Conservation (phyloP, 768 basidiomycete genomes). For the Calocera viscosa region DNA sequence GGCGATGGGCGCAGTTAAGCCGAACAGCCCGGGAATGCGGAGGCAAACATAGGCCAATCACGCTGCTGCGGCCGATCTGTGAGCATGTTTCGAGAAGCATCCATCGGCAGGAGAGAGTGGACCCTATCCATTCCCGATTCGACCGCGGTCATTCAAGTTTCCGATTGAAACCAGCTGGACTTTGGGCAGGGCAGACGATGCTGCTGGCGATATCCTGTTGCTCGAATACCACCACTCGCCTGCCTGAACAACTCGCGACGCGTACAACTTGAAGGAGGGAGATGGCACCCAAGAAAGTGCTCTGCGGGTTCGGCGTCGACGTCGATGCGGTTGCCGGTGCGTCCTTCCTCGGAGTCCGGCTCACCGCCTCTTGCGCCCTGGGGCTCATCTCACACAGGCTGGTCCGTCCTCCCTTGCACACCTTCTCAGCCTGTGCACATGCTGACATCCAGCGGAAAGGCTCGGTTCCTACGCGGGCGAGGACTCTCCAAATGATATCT, state of each 20-base stretch:
- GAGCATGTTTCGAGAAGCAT: not conserved
- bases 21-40: too few relatives aligned
- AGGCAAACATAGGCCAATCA: not conserved
- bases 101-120: not conserved
- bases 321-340: not conserved
- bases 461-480: conserved; percentile 67
- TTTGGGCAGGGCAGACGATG: not conserved
- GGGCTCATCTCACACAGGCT: not conserved
- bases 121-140: not conserved
- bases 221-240: not conserved
- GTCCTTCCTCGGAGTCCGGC: not conserved
- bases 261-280: not conserved
- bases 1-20: too few relatives aligned
- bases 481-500: conserved; percentile 57
- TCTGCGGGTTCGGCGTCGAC: not conserved
- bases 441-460: conserved; percentile 27
- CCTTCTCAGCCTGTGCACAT: not conserved
- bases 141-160: not conserved
- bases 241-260: not conserved
- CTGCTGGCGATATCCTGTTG: not conserved
- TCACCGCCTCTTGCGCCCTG: too few relatives aligned
- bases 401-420: not conserved
- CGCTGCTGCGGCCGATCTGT: too few relatives aligned
- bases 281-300: not conserved
- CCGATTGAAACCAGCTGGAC: not conserved